Base-by-base conservation (phyloP, 164 flowering plant species). In the Chloranthus sessilifolius region DNA sequence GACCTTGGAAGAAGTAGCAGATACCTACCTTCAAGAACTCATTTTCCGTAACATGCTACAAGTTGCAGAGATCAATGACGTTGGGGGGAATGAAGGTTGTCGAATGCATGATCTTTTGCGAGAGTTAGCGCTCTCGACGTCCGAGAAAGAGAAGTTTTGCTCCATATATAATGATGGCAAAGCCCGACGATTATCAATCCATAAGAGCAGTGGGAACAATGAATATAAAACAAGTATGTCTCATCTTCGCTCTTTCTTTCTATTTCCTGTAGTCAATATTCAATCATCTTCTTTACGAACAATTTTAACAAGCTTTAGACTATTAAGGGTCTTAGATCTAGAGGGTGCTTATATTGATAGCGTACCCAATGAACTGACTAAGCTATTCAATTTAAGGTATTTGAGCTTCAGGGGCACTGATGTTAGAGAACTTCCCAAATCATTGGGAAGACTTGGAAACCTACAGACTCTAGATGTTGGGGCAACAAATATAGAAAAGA, bases 101-200 rank as follows among this genome's bases (percentile, higher is more conserved):
- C 51, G 62, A 8, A 50, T 79, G n/a, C 85, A 79, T 53, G 84
- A 73, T 50, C 33, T 79, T 6, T 28, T 79, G 63, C 67, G 73
- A 0, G 79, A 80, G 52, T 34, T 77, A 1, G 70, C 68, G 0
- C 24, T 73, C 5, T 38, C 63, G 1, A 59, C 37, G 31, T 64
- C 71, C 0, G 54, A 60, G 34, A 50, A 52, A 43, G 62, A 58
- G 51, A 58, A 53, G 22, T 71, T 72, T 43, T 50, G 49, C 43
- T 39, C 53, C 9, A 30, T 27, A 17, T 50, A 10, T 14, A 50
- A 47, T 17, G 60, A 48, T 9, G 15, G 45, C 16, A 60, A 38
- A 30, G 24, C 50, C 17, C 74, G 47, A 2, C 55, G 70, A 14
- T 23, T 75, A 16, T 66, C 74, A 34, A 35, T 72, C 41, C 47